Conservation (phyloP, 192 early-diverging fungal genomes). For the Mortierella hygrophila region DNA sequence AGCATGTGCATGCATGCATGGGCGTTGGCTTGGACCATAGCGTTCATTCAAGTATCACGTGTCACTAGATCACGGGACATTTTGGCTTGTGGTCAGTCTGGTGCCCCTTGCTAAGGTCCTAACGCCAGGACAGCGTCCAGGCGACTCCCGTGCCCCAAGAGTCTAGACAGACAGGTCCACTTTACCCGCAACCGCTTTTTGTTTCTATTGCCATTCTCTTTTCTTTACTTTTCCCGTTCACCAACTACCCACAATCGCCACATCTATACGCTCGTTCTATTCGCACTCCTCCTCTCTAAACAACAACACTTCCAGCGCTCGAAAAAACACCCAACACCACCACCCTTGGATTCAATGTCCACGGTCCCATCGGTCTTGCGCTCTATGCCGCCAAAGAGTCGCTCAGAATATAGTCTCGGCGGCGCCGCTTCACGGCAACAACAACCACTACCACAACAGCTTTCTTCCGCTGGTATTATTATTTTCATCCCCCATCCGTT, state of each 20-base stretch:
- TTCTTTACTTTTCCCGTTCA: neutral
- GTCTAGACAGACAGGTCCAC: too few relatives aligned
- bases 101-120: too few relatives aligned
- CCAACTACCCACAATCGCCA: neutral
- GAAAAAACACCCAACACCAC: neutral
- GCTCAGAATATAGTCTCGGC: slow-evolving; percentile 31
- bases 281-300: neutral
- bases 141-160: neutral
- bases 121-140: too few relatives aligned
- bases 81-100: neutral
- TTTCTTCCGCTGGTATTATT: neutral
- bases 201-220: neutral
- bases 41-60: neutral
- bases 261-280: neutral
- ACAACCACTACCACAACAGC: neutral
- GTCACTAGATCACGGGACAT: neutral
- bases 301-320: neutral
- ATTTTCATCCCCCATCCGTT: neutral
- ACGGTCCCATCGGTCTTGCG: slow-evolving; percentile 45
- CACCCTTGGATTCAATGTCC: slow-evolving; percentile 29
- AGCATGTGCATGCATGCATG: too few relatives aligned
- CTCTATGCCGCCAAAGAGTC: slow-evolving; percentile 27
- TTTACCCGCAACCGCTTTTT: too few relatives aligned
- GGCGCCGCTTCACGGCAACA: neutral
- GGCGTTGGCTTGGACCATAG: neutral